Evolutionary conservation across 1,284 basidiomycete genomes (phyloP).

Genomic region (Cutaneotrichosporon arboriforme): DNA sequence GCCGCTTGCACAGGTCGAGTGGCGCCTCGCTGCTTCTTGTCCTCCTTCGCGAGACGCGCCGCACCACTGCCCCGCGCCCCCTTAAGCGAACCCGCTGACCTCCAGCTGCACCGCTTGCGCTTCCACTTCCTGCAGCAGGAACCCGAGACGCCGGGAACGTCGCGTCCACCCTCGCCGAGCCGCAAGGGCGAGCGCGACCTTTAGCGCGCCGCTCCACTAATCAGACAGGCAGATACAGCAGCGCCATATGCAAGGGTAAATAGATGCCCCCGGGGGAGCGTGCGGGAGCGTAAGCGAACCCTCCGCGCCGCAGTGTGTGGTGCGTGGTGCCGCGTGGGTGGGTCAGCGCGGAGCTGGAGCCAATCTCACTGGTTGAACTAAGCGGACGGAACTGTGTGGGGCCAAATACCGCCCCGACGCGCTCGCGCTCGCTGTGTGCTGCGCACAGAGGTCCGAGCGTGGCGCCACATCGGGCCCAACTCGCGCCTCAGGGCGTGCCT

Average conservation of each 20-base stretch:
- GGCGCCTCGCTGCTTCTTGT: background rate
- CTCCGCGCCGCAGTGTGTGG: too few relatives aligned
- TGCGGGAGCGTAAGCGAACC: background rate
- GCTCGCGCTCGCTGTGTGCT: too few relatives aligned
- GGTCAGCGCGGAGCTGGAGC: too few relatives aligned
- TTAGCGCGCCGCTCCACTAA: background rate
- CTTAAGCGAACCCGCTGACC: background rate
- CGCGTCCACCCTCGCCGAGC: constrained; percentile 37
- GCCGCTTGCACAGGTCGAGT: background rate
- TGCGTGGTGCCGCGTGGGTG: too few relatives aligned
- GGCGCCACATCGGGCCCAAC: too few relatives aligned
- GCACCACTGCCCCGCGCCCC: background rate
- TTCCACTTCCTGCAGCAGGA: constrained; percentile 44
- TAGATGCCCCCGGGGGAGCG: background rate
- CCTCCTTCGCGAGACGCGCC: background rate
- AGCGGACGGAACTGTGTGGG: too few relatives aligned
- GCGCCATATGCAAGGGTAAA: background rate
- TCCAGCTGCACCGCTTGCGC: constrained; percentile 46
- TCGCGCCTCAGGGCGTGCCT: too few relatives aligned
- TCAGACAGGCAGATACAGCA: background rate
- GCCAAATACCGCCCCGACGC: too few relatives aligned
- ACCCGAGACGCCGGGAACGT: constrained; percentile 34
- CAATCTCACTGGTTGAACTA: too few relatives aligned
- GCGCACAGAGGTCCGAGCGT: too few relatives aligned
- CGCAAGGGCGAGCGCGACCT: constrained; percentile 1